Base-by-base conservation (phyloP, 2,329 filamentous ascomycete genomes). In the Corynespora cassiicola region DNA sequence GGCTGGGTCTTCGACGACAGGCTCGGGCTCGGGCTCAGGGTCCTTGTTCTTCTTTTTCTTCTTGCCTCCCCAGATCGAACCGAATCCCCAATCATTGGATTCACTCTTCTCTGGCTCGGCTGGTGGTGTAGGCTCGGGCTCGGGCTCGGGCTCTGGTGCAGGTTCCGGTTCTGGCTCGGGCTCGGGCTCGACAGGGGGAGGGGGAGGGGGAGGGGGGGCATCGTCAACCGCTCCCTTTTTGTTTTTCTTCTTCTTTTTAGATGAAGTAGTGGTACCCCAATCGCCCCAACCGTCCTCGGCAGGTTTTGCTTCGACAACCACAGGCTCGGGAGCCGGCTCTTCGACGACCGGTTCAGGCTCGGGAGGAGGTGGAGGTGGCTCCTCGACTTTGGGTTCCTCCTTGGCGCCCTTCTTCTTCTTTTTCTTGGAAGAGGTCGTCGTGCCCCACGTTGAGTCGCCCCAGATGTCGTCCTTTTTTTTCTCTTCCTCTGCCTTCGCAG, bases 21-120 rank as follows among this genome's bases (percentile, higher is more conserved):
- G 47, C 27, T 64, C 57, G 5, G 57, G 50, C 11, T 57, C 55
- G 4, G 44, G 38, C 5, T 54, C 47, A 6, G 59, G 58, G 21
- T 65, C 65, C 42, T 69, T 73, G 53, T 75, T 76, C 47, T 75
- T 74, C 51, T 75, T 76, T 52, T 75, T 76, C 44, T 71, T 68
- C 23, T 52, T 42, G 9, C 61, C 59, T 58, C 69, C 58, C 71
- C 72, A 59, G 52, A 69, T 47, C 48, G 61, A 56, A 36, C 65
- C 54, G 19, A 67, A 52, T 4, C 66, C 60, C 63, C 65, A 70
- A 21, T 65, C 61, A 12, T 49, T 57, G 30, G 56, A 50, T 16
- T 59, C 61, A 25, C 60, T 59, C 34, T 56, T 54, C 29, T 65
- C 63, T 17, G 61, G 61, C 35, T 60, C 54, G 22, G 49, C 46